phyloP scores from a whole-genome alignment of 1,139 yeast genomes.

The Magnusiomyces tetraspermus region DNA sequence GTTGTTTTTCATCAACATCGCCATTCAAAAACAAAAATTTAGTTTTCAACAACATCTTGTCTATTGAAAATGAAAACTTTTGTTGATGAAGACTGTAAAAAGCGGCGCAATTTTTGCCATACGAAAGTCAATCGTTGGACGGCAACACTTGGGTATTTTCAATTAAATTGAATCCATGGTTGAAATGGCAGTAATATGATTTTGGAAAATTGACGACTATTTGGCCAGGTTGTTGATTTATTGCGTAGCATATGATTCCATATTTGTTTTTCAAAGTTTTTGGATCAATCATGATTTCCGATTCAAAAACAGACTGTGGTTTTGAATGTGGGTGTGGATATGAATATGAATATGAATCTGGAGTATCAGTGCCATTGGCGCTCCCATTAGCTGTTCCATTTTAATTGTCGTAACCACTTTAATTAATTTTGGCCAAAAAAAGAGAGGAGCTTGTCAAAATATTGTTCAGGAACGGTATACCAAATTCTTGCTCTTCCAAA shows the following conservation, averaged over 20 bases:
- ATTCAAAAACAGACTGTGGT: constrained; percentile 46
- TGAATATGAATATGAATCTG: no score
- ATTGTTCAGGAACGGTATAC: constrained; percentile 68
- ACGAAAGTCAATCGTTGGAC: constrained; percentile 48
- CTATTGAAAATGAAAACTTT: constrained; percentile 33
- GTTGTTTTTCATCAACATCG: neutral
- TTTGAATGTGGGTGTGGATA: constrained; percentile 32
- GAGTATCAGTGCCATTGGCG: constrained; percentile 33
- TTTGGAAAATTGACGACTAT: constrained; percentile 70
- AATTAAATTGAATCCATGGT: constrained; percentile 69
- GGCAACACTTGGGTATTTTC: constrained; percentile 75
- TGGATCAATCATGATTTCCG: constrained; percentile 68
- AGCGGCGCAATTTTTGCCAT: constrained; percentile 25
- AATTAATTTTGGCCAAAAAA: constrained; percentile 9
- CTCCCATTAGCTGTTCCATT: neutral
- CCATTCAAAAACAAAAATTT: no score
- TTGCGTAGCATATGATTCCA: constrained; percentile 52
- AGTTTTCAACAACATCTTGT: constrained; percentile 22
- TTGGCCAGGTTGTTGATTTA: constrained; percentile 73
- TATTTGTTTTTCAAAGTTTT: constrained; percentile 38
- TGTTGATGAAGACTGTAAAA: constrained; percentile 24
- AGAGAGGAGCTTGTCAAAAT: constrained; percentile 43
- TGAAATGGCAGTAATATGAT: constrained; percentile 74
- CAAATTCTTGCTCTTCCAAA: constrained; percentile 59
- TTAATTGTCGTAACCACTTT: neutral